These are phyloP conservation scores for Clathrus columnatus DNA, from an alignment of 768 basidiomycete genomes.

Conservation along the genomic window DNA sequence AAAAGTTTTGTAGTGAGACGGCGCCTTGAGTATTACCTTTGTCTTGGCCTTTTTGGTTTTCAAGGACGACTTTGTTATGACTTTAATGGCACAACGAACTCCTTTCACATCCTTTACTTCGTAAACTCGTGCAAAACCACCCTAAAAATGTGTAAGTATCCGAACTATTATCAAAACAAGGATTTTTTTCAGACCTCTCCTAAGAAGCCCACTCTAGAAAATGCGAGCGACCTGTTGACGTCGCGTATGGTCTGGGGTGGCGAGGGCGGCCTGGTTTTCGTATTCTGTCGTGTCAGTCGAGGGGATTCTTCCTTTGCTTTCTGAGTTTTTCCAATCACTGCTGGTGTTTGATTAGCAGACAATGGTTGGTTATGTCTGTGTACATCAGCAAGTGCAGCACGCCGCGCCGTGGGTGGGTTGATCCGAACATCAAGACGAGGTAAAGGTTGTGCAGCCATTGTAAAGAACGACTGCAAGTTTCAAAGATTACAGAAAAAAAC, in stretches of 20 bases:
- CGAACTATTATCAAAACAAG: neutral
- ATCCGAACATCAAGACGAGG: neutral
- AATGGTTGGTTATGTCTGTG: constrained; percentile 7
- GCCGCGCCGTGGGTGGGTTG: neutral
- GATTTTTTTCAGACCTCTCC: constrained; percentile 61
- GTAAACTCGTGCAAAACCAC: constrained; percentile 95
- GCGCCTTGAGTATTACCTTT: constrained; percentile 64
- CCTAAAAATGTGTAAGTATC: constrained; percentile 29
- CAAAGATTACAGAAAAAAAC: neutral
- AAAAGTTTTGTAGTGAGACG: neutral
- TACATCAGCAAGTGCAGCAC: constrained; percentile 2
- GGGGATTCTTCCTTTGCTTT: constrained; percentile 41
- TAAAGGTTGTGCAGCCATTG: constrained; percentile 7
- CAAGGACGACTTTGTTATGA: constrained; percentile 85
- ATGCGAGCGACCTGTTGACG: constrained; percentile 46
- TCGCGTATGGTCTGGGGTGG: constrained; percentile 72
- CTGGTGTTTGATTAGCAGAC: neutral
- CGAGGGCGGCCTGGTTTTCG: constrained; percentile 71
- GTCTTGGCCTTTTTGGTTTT: constrained; percentile 96
- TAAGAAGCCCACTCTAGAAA: constrained; percentile 70
- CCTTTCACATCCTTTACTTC: constrained; percentile 74
- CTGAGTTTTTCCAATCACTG: constrained; percentile 21
- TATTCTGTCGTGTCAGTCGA: constrained; percentile 74
- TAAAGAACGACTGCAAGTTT: neutral
- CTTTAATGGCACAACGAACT: constrained; percentile 76